phyloP scores from a whole-genome alignment of 2,329 filamentous ascomycete genomes.

The Stenocarpella maydis region DNA sequence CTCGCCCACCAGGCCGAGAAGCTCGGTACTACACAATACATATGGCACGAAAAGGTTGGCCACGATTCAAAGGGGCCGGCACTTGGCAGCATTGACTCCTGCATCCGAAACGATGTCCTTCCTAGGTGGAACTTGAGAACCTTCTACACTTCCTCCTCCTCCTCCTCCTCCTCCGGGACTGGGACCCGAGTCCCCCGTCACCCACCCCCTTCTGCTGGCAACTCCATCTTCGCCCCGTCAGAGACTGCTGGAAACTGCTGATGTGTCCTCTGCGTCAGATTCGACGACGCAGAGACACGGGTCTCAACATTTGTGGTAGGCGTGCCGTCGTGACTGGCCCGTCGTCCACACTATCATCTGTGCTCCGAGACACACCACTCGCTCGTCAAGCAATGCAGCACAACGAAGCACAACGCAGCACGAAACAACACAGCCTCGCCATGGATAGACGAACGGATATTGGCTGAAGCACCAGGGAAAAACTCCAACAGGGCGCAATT shows the following conservation, averaged over 20 bases:
- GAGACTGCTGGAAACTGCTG: not conserved
- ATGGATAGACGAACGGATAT: constrained; percentile 1
- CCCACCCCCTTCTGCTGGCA: not conserved
- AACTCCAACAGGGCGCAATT: not conserved
- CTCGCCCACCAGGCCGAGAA: not conserved
- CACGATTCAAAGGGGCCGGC: constrained; percentile 12
- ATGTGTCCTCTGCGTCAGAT: not conserved
- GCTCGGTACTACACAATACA: constrained; percentile 23
- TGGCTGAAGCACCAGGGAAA: constrained; percentile 10
- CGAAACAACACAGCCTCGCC: not conserved
- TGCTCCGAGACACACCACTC: constrained; percentile 12
- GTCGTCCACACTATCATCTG: not conserved
- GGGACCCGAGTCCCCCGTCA: not conserved
- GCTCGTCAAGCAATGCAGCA: not conserved
- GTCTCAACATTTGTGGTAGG: constrained; percentile 7
- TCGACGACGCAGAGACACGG: constrained; percentile 6
- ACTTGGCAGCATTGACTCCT: constrained; percentile 12
- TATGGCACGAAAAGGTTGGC: constrained; percentile 21
- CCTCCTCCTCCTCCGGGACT: not conserved
- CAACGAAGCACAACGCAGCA: not conserved
- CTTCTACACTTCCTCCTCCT: not conserved
- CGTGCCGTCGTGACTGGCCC: constrained; percentile 12
- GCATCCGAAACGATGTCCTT: not conserved
- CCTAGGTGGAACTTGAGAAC: not conserved
- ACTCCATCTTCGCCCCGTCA: not conserved